These are phyloP conservation scores for Gaultheria prostrata DNA, from an alignment of 148 eudicot genomes.

Conservation along the genomic window DNA sequence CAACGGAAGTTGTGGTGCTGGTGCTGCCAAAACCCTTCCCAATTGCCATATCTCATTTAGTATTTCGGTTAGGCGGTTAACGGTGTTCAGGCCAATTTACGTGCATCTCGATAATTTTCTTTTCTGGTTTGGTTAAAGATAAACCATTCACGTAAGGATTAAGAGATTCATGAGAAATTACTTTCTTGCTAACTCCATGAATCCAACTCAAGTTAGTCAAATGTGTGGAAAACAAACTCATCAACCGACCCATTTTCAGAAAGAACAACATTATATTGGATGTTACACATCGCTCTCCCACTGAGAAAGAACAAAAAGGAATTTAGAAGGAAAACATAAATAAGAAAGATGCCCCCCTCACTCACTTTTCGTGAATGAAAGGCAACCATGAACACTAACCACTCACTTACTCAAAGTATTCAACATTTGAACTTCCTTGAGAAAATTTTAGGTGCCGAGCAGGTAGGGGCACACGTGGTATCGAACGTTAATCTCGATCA, in stretches of 20 bases:
- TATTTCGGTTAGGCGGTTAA: not conserved
- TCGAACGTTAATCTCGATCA: fast-evolving
- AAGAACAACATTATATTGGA: too few relatives aligned
- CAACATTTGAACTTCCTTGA: slow-evolving; percentile 19
- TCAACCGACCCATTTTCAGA: not conserved
- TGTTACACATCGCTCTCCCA: not conserved
- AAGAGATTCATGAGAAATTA: not conserved
- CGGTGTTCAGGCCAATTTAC: not conserved
- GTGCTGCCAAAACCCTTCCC: slow-evolving; percentile 31
- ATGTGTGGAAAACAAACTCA: not conserved
- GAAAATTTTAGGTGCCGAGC: too few relatives aligned
- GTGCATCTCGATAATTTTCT: not conserved
- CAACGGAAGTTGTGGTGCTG: slow-evolving; percentile 38
- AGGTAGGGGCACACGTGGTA: too few relatives aligned
- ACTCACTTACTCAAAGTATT: slow-evolving; percentile 43
- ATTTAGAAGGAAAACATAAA: slow-evolving; percentile 1
- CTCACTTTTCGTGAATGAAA: slow-evolving; percentile 57
- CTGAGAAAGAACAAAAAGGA: not conserved
- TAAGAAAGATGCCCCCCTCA: slow-evolving; percentile 31
- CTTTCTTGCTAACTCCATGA: not conserved
- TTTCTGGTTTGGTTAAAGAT: fast-evolving
- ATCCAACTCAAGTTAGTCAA: not conserved
- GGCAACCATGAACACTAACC: slow-evolving; percentile 53
- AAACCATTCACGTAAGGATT: not conserved
- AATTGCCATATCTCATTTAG: not conserved